Percentiles rank a stretch among this genome's conserved stretches.
Evolutionary conservation across 805 yeast genomes (phyloP).

Genomic region (Yarrowia bubula): DNA sequence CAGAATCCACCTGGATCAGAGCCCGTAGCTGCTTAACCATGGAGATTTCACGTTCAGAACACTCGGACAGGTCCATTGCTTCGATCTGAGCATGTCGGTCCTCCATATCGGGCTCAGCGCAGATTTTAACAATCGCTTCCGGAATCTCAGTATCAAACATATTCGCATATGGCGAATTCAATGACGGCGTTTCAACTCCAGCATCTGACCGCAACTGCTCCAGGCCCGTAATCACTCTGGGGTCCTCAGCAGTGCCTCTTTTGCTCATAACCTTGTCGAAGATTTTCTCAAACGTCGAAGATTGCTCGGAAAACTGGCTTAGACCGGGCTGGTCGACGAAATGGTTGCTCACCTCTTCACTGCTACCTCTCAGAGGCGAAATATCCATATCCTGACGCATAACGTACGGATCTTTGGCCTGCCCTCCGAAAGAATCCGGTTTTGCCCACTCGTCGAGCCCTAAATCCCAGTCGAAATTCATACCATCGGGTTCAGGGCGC

Average conservation of each 20-base stretch:
- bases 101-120: constrained; percentile 7
- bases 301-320: too few species aligned
- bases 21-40: background rate
- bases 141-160: background rate
- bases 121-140: background rate
- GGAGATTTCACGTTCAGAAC: background rate
- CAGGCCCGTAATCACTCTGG: too few species aligned
- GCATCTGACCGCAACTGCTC: background rate
- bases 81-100: background rate
- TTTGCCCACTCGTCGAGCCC: background rate
- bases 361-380: background rate
- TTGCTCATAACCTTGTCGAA: background rate
- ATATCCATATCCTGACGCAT: constrained; percentile 1
- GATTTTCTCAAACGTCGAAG: background rate
- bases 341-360: background rate
- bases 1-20: constrained; percentile 5
- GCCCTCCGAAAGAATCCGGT: background rate
- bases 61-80: background rate
- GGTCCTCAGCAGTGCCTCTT: too few species aligned
- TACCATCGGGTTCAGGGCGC: background rate
- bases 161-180: background rate
- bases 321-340: background rate
- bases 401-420: background rate
- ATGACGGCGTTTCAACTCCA: background rate
- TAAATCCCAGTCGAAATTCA: background rate